Percentiles rank a stretch among this genome's conserved stretches.
phyloP scores from a whole-genome alignment of 192 early-diverging fungal genomes.

The Coemansia sp. region DNA sequence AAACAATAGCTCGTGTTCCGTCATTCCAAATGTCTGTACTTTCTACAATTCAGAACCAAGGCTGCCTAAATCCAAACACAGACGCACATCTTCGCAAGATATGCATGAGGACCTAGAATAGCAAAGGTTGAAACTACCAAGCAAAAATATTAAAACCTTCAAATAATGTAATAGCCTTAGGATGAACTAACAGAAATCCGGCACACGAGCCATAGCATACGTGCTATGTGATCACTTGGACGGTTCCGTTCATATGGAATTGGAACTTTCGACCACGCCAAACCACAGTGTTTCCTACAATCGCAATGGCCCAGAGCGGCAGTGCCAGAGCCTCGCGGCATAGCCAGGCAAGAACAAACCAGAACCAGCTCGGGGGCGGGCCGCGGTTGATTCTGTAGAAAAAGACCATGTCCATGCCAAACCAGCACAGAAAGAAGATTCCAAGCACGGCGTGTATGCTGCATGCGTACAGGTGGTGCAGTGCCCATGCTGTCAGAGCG shows the following conservation, averaged over 20 bases:
- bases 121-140: background rate
- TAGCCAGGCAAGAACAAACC: slow-evolving; percentile 69
- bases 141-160: background rate
- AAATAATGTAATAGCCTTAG: too few species aligned
- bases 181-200: too few species aligned
- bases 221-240: slow-evolving; percentile 21
- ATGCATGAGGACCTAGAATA: too few species aligned
- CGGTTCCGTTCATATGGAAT: slow-evolving; percentile 66
- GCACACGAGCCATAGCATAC: background rate
- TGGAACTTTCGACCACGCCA: slow-evolving; percentile 83
- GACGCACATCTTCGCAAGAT: too few species aligned
- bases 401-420: slow-evolving; percentile 62
- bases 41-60: too few species aligned
- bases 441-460: slow-evolving; percentile 49
- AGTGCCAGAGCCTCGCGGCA: slow-evolving; percentile 80
- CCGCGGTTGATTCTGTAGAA: slow-evolving; percentile 47
- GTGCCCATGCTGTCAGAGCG: slow-evolving; percentile 68
- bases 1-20: too few species aligned
- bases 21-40: too few species aligned
- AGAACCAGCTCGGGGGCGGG: slow-evolving; percentile 53
- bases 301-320: slow-evolving; percentile 80
- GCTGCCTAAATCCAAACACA: too few species aligned
- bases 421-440: slow-evolving; percentile 59
- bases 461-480: slow-evolving; percentile 58
- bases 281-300: slow-evolving; percentile 76